Base-by-base conservation (phyloP, 129 eudicot species). In the Arctium minus region DNA sequence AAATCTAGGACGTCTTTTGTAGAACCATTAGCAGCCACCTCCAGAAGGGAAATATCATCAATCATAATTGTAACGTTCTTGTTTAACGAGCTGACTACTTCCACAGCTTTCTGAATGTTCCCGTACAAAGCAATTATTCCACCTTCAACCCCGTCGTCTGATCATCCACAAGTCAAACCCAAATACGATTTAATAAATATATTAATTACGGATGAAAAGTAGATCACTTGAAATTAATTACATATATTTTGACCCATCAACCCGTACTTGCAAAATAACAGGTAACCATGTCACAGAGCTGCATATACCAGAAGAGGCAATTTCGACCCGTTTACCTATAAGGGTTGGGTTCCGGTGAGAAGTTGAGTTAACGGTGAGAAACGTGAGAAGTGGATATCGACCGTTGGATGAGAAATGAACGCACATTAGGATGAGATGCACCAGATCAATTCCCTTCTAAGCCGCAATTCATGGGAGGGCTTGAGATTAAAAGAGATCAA, bases 41-140 rank as follows among this genome's bases (percentile, higher is more conserved):
- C 99, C 88, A 96, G 74, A 40, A 93, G 95, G 38, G 98, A 93
- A 42, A 96, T 82, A 79, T 93, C 98, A 79, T 96, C 99, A 69
- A 96, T 89, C 75, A 93, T 84, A 29, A 96, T 69, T 50, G 86
- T 84, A 60, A 89, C 74, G 40, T 85, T 75, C 74, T 74, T 87
- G 40, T 74, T 87, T 60, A 83, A 75, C 1, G 79, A 83, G 83
- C 83, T 84, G 46, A 84, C 83, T 78, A 82, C 83, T 78, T 88
- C 97, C 70, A 96, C 91, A 44, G 97, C 97, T 86, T 90, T 93
- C 37, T 91, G 91, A 88, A 96, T 83, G 68, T 96, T 87, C 83
- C 91, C 97, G 46, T 85, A 96, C 75, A 91, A 82, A 27, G 89
- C 89, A 80, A 85, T 80, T 46, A 93, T 88, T 80, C 88, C 87